Percentiles rank a stretch among this genome's conserved stretches.
These are phyloP conservation scores for Santalum album DNA, from an alignment of 164 flowering plant species.

Conservation along the genomic window DNA sequence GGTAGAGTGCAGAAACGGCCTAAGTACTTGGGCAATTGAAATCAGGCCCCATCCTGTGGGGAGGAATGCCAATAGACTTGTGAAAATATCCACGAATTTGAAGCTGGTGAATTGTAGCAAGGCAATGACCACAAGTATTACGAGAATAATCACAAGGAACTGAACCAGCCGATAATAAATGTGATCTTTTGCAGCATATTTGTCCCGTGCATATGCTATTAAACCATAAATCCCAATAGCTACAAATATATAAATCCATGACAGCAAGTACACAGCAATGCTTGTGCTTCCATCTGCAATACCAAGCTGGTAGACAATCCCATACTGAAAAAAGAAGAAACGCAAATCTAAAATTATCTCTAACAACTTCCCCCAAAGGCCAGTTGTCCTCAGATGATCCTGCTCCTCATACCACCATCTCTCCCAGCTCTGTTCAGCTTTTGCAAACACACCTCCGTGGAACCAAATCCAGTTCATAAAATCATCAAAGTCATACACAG, in stretches of 20 bases:
- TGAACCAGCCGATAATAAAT: slow-evolving; percentile 55
- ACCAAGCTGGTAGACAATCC: slow-evolving; percentile 45
- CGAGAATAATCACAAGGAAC: slow-evolving; percentile 32
- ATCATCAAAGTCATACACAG: slow-evolving; percentile 55
- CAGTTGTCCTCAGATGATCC: slow-evolving; percentile 49
- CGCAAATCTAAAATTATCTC: slow-evolving; percentile 50
- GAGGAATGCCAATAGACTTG: slow-evolving; percentile 41
- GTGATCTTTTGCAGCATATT: slow-evolving; percentile 46
- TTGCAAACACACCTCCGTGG: slow-evolving; percentile 43
- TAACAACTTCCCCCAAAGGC: slow-evolving; percentile 39
- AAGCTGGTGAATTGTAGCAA: slow-evolving; percentile 35
- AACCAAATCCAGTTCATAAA: slow-evolving; percentile 68
- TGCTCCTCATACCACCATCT: slow-evolving; percentile 67
- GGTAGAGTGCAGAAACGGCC: slow-evolving; percentile 30
- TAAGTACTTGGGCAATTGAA: slow-evolving; percentile 40
- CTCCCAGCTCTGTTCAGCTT: slow-evolving; percentile 66
- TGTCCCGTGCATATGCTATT: slow-evolving; percentile 36
- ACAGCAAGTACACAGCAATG: slow-evolving; percentile 46
- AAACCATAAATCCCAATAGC: slow-evolving; percentile 24
- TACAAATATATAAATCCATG: slow-evolving; percentile 47
- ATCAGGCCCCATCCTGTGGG: slow-evolving; percentile 63
- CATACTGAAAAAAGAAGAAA: slow-evolving; percentile 59
- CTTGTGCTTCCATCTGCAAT: slow-evolving; percentile 43
- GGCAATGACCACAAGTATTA: slow-evolving; percentile 26
- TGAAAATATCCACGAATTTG: slow-evolving; percentile 35